Evolutionary conservation across 768 basidiomycete genomes (phyloP).

Genomic region (Rhizopogon salebrosus): DNA sequence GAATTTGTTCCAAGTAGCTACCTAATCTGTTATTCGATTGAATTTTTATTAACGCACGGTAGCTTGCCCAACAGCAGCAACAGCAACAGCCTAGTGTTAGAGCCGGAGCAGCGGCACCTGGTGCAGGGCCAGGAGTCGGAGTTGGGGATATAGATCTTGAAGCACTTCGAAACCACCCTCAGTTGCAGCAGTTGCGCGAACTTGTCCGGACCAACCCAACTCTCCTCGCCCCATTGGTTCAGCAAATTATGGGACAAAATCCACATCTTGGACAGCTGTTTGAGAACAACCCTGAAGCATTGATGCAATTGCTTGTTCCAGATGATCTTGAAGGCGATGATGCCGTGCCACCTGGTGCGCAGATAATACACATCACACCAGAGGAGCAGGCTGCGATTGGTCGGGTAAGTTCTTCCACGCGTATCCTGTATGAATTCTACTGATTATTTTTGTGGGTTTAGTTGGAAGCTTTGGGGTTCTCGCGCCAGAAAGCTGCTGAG

Average conservation of each 20-base stretch:
- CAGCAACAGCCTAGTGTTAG: slow-evolving; percentile 29
- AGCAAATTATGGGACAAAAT: slow-evolving; percentile 72
- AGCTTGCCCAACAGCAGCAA: slow-evolving; percentile 75
- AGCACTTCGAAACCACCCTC: slow-evolving; percentile 55
- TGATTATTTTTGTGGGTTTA: slow-evolving; percentile 25
- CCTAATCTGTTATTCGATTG: background rate
- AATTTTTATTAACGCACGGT: background rate
- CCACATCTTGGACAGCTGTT: slow-evolving; percentile 70
- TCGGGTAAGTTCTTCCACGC: slow-evolving; percentile 51
- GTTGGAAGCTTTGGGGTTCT: slow-evolving; percentile 86
- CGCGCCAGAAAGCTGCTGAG: slow-evolving; percentile 74
- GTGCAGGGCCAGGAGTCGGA: slow-evolving; percentile 12
- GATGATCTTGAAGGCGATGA: slow-evolving; percentile 31
- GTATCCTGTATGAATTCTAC: background rate
- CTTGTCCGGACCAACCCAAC: slow-evolving; percentile 74
- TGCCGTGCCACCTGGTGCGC: slow-evolving; percentile 40
- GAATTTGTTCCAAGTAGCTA: slow-evolving; percentile 78
- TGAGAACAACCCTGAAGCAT: slow-evolving; percentile 63
- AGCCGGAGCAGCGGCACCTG: slow-evolving; percentile 29
- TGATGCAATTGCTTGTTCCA: slow-evolving; percentile 56
- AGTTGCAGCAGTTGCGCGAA: slow-evolving; percentile 69
- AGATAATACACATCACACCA: slow-evolving; percentile 71
- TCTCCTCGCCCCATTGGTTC: slow-evolving; percentile 72
- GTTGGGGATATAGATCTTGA: slow-evolving; percentile 36
- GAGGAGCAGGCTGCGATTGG: slow-evolving; percentile 89